phyloP scores from a whole-genome alignment of 768 basidiomycete genomes.

The Podaxis pistillaris region DNA sequence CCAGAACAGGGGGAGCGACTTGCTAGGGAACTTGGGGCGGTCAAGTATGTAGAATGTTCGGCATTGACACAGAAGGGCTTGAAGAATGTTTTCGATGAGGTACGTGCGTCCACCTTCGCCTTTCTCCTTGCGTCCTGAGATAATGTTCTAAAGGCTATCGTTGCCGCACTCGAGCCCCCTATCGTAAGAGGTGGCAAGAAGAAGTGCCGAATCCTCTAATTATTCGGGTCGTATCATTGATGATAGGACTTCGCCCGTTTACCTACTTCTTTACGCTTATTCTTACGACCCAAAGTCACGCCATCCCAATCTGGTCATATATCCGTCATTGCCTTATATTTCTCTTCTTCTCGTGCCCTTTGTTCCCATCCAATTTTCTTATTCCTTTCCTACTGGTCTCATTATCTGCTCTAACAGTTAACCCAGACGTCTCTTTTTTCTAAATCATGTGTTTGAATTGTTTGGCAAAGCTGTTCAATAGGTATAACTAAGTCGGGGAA shows the following conservation, averaged over 20 bases:
- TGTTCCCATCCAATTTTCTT: constrained; percentile 24
- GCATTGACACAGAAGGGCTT: constrained; percentile 98
- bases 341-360: constrained; percentile 23
- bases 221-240: constrained; percentile 13
- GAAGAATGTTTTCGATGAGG: constrained; percentile 99
- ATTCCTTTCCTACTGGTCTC: constrained; percentile 30
- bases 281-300: constrained; percentile 36
- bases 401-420: constrained; percentile 30
- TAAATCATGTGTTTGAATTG: constrained; percentile 20
- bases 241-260: constrained; percentile 22
- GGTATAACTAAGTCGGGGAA: neutral
- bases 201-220: constrained; percentile 86
- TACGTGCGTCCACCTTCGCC: constrained; percentile 36
- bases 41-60: constrained; percentile 99
- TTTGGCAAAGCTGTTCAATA: constrained; percentile 14
- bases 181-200: constrained; percentile 76
- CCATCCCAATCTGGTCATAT: constrained; percentile 46
- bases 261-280: constrained; percentile 25
- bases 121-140: constrained; percentile 10
- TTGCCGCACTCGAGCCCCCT: constrained; percentile 97
- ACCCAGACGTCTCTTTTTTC: constrained; percentile 35
- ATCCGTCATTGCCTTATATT: constrained; percentile 37
- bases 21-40: constrained; percentile 95
- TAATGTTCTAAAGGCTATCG: constrained; percentile 72
- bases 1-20: constrained; percentile 89